Base-by-base conservation (phyloP, 495 filamentous ascomycete species). In the Hapsidospora chrysogenum region DNA sequence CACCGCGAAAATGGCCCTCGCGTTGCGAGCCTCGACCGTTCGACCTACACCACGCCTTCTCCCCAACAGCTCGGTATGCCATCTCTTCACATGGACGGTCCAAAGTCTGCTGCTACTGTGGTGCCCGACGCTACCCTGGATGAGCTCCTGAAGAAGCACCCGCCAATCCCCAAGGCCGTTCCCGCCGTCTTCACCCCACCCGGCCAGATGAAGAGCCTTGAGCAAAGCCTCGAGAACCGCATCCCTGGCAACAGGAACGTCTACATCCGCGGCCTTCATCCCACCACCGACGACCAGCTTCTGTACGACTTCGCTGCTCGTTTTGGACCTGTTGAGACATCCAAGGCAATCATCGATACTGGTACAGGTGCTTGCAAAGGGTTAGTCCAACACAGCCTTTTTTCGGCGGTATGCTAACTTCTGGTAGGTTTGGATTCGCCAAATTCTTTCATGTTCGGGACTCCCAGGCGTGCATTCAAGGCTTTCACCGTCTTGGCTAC, bases 311-410 rank as follows among this genome's bases (percentile, higher is more conserved):
- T 89, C 61, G 81, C 85, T 11, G 62, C 67, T 39, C 77, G 86
- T 23, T 99, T 95, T 48, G 92, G 89, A 27, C 73, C 72, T 32
- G 86, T 95, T 38, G 78, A 85, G 50, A 86, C 81, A 39, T 92
- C 82, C 53, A 99, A 96, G 61, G 85, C 89, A 2, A 99, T 99
- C 48, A 87, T 99, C 44, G 92, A 99, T 55, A 72, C 81, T 18
- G 75, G 78, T 38, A 89, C 82, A 21, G 79, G 83, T 22, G 72
- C 78, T 38, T 99, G 89, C 67, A 99, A 99, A 63, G 89, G 89
- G 87, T 92, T 60, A 46, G 66, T 57, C 17, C 9, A 31, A 25
- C 13, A 15, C 35, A 14, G 17, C 17, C 30, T 15, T 31, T 18
- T n/a, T n/a, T n/a, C n/a, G n/a, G n/a, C n/a, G n/a, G n/a, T n/a